A percentile compares a stretch with the other conserved stretches of the same genome.
Evolutionary conservation across 129 eudicot species (phyloP).

Genomic region (Tagetes erecta): DNA sequence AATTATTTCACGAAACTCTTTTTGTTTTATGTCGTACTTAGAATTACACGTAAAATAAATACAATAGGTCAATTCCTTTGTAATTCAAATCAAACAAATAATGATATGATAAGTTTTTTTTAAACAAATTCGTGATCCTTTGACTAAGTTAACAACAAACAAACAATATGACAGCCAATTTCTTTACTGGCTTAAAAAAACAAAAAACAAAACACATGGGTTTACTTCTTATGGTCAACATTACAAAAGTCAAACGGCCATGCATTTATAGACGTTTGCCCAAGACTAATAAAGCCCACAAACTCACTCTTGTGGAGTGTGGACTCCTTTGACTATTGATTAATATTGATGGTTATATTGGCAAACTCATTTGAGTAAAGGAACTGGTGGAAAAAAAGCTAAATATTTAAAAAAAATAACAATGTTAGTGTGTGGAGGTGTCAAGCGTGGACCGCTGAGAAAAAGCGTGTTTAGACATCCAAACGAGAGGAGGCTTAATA

Average conservation of each 20-base stretch:
- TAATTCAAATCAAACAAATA: not conserved
- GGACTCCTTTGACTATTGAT: conserved; percentile 1
- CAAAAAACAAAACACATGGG: not conserved
- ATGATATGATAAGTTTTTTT: not conserved
- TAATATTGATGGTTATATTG: not conserved
- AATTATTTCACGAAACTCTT: not conserved
- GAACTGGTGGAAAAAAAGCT: not conserved
- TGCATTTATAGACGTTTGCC: not conserved
- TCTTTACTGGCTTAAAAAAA: conserved; percentile 2
- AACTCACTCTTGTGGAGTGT: not conserved
- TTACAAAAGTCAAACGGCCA: not conserved
- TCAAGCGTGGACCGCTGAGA: too few species aligned
- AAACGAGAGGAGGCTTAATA: too few species aligned
- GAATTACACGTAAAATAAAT: not conserved
- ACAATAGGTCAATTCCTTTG: not conserved
- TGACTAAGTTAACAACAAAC: not conserved
- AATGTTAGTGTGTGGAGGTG: too few species aligned
- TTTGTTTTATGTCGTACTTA: not conserved
- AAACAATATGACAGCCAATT: not conserved
- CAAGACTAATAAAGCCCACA: conserved; percentile 7
- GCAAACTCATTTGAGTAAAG: not conserved
- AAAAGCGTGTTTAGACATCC: too few species aligned
- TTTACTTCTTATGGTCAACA: not conserved
- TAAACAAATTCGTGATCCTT: not conserved
- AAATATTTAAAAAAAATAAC: not conserved